Conservation (phyloP, 2,329 filamentous ascomycete genomes). For the Pochonia chlamydosporia region DNA sequence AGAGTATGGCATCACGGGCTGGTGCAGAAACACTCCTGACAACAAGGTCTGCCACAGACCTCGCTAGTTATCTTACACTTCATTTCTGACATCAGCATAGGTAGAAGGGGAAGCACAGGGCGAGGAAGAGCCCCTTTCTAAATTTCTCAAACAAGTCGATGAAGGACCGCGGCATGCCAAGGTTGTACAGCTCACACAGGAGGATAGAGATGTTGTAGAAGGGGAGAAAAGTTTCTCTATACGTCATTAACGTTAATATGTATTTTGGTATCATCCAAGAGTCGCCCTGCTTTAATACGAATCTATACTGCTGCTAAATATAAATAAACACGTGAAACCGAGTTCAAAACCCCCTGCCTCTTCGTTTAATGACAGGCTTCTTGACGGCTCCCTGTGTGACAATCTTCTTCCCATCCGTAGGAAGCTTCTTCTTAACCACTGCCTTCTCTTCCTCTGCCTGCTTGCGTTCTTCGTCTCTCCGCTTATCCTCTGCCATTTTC, state of each 20-base stretch:
- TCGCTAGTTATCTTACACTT: too few species aligned
- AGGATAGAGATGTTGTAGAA: conserved; percentile 57
- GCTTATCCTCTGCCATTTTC: conserved; percentile 84
- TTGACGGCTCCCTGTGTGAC: conserved; percentile 57
- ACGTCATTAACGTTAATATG: conserved; percentile 24
- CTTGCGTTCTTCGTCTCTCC: conserved; percentile 53
- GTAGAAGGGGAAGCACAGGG: conserved; percentile 90
- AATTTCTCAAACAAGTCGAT: conserved; percentile 69
- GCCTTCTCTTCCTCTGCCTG: conserved; percentile 42
- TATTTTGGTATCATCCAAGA: neutral
- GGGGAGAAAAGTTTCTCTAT: conserved; percentile 64
- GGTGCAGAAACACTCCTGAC: conserved; percentile 54
- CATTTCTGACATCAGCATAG: too few species aligned
- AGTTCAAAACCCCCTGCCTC: conserved; percentile 45
- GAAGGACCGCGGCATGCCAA: conserved; percentile 66
- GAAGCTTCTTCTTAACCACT: conserved; percentile 28
- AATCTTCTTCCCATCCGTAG: conserved; percentile 45
- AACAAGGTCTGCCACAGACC: conserved; percentile 51
- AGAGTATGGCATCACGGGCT: conserved; percentile 49
- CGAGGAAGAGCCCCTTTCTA: conserved; percentile 54
- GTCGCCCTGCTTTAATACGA: neutral
- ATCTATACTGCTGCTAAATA: neutral
- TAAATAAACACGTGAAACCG: neutral
- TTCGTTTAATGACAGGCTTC: conserved; percentile 52
- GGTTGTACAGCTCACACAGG: conserved; percentile 69